Base-by-base conservation (phyloP, 306 rosid species). In the Castanea crenata region DNA sequence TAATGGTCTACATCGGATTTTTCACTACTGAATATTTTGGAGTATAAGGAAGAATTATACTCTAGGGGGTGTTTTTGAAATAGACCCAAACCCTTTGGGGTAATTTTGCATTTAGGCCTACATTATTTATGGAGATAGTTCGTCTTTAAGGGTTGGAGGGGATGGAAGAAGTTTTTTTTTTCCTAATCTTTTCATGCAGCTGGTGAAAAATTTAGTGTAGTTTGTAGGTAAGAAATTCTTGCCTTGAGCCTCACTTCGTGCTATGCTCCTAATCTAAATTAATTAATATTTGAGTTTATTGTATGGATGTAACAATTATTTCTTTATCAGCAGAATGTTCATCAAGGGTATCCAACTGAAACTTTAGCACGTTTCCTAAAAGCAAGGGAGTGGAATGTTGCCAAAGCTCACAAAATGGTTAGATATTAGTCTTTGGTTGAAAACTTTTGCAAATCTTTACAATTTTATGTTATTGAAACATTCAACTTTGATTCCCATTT, bases 391-490 rank as follows among this genome's bases (percentile, higher is more conserved):
- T 83, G 91, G 86, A 89, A 94, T 81, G 93, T 83, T 79, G 38
- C 87, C 79, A 88, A 91, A 85, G 95, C 97, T 63, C 93, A 94
- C 79, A 91, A 90, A 87, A 94, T 94, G 99, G 98, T 92, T 80
- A 77, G 88, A 73, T 56, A 8, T 76, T 19, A 59, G 61, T 54
- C 58, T 81, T 78, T 75, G 77, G 55, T 67, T 80, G 79, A 74
- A 71, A 71, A 78, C 25, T 19, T 70, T 74, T 70, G 25, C 62
- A 73, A 71, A 67, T 20, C 61, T 73, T 64, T 51, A 55, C 14
- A 8, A 16, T 67, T 73, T 27, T 55, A 25, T 76, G 16, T 55
- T 19, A 9, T 46, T 15, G 56, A 29, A n/a, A 58, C n/a, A 10
- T 1, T 71, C 64, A 69, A 32, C 52, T 79, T 29, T 80, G 71